Conservation (phyloP, 345 rosid genomes). For the Rhodamnia argentea region DNA sequence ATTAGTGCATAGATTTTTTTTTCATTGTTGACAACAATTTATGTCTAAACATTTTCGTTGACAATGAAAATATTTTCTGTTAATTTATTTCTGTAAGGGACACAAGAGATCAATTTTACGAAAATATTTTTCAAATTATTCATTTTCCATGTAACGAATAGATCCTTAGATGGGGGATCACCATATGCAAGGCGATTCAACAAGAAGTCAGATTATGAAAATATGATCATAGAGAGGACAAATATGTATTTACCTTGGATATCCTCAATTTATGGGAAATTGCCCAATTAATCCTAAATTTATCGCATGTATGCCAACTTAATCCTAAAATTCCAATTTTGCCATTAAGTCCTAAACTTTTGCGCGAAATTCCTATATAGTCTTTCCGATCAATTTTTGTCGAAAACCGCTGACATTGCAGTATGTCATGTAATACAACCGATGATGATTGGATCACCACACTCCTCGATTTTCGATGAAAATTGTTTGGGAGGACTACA, state of each 20-base stretch:
- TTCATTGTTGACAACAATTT: no score
- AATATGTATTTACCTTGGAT: neutral
- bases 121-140: no score
- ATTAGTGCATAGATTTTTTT: no score
- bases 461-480: no score
- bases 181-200: neutral
- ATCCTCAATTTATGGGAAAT: neutral
- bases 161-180: neutral
- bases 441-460: no score
- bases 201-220: neutral
- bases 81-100: no score
- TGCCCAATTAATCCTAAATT: neutral
- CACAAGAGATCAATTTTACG: no score
- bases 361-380: neutral
- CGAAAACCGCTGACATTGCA: rapidly evolving
- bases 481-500: no score
- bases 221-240: neutral
- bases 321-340: neutral
- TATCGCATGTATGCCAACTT: neutral
- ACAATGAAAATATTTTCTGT: no score
- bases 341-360: neutral
- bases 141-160: no score
- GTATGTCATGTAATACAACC: neutral
- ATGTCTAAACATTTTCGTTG: no score
- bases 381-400: rapidly evolving